These are phyloP conservation scores for Cladosporium velox DNA, from an alignment of 2,329 filamentous ascomycete genomes.

Conservation along the genomic window DNA sequence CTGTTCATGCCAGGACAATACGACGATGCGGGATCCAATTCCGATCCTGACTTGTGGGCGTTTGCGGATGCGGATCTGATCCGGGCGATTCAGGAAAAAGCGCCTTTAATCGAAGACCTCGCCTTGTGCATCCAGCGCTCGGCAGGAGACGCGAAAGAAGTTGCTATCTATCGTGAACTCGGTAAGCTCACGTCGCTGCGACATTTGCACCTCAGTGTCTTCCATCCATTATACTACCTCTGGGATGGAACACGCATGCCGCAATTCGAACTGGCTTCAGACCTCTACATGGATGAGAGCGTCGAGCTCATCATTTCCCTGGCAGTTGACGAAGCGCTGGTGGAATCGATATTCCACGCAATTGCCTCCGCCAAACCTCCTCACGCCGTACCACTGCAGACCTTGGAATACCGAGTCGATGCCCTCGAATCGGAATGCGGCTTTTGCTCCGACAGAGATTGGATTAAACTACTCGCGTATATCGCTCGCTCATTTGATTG, in stretches of 20 bases:
- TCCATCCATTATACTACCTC: background rate
- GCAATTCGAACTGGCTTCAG: background rate
- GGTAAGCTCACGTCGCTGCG: conserved; percentile 5
- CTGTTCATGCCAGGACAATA: background rate
- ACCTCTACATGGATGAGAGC: background rate
- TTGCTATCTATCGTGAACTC: conserved; percentile 3
- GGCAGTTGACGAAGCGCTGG: background rate
- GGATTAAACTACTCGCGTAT: background rate
- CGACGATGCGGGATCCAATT: background rate
- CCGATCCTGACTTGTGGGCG: conserved; percentile 5
- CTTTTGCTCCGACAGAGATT: background rate
- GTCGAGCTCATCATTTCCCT: background rate
- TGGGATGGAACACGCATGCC: background rate
- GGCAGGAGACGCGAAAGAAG: conserved; percentile 8
- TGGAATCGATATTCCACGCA: background rate
- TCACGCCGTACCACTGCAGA: background rate
- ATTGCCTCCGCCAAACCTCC: background rate
- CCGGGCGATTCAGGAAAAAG: background rate
- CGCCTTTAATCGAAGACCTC: conserved; percentile 1
- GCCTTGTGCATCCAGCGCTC: background rate
- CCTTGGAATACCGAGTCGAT: background rate
- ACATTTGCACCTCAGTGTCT: background rate
- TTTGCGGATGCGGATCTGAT: background rate
- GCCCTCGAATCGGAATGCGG: background rate
- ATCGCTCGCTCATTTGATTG: background rate